Percentiles rank a stretch among this genome's conserved stretches.
These are phyloP conservation scores for Suhomyces faveliae DNA, from an alignment of 805 yeast species.

Conservation along the genomic window DNA sequence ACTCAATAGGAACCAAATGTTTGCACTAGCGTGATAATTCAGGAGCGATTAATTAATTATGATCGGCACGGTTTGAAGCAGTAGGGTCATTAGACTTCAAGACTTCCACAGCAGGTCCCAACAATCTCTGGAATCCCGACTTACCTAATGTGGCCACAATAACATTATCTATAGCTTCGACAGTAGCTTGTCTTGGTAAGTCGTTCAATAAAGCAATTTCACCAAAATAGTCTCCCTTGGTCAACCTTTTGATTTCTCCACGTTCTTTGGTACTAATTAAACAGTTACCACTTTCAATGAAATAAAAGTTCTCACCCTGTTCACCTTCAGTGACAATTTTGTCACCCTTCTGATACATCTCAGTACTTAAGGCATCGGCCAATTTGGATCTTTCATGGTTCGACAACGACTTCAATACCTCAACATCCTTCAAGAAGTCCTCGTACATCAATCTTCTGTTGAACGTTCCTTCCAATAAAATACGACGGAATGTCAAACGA, in stretches of 20 bases:
- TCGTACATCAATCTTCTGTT: constrained; percentile 90
- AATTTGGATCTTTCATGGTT: constrained; percentile 83
- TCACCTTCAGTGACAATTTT: constrained; percentile 86
- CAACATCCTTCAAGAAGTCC: constrained; percentile 80
- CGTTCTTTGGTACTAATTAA: constrained; percentile 62
- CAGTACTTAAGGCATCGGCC: constrained; percentile 91
- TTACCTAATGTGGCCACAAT: constrained; percentile 92
- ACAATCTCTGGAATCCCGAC: constrained; percentile 86
- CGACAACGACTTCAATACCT: constrained; percentile 70
- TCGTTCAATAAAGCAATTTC: constrained; percentile 92
- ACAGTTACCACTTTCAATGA: constrained; percentile 73
- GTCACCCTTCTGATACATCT: constrained; percentile 66
- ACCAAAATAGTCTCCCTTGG: constrained; percentile 92
- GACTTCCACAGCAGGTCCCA: constrained; percentile 92
- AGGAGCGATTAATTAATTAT: not conserved
- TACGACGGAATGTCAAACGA: constrained; percentile 87
- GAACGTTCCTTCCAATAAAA: constrained; percentile 84
- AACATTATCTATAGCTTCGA: constrained; percentile 68
- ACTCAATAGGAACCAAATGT: not conserved
- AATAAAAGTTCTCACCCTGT: constrained; percentile 44
- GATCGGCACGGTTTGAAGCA: not conserved
- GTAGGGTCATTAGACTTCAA: constrained; percentile 80
- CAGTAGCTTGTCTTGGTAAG: constrained; percentile 91
- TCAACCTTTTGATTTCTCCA: constrained; percentile 59
- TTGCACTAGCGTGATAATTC: not conserved